phyloP scores from a whole-genome alignment of 2,329 filamentous ascomycete species.

The Coleophoma crateriformis region DNA sequence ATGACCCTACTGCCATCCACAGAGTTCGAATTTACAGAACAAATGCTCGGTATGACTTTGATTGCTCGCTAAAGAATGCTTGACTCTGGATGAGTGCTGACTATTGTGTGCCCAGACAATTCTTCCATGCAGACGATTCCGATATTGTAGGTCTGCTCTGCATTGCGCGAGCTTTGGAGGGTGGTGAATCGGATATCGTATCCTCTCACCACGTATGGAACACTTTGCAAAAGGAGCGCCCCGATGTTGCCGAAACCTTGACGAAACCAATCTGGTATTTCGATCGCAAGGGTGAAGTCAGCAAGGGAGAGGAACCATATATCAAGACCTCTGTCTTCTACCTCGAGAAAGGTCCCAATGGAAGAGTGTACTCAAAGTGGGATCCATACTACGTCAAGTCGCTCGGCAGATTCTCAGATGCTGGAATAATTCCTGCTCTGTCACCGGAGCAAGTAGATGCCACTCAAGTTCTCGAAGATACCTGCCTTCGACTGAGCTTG shows the following conservation, averaged over 20 bases:
- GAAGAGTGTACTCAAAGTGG: constrained; percentile 76
- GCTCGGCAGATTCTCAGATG: constrained; percentile 66
- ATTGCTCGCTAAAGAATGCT: background rate
- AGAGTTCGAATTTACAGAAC: constrained; percentile 88
- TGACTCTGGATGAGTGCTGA: background rate
- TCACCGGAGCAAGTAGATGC: constrained; percentile 65
- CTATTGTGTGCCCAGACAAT: constrained; percentile 46
- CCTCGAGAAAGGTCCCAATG: constrained; percentile 61
- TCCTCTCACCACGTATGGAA: constrained; percentile 81
- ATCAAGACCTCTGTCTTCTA: constrained; percentile 71
- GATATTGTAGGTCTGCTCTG: constrained; percentile 83
- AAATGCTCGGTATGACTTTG: constrained; percentile 52
- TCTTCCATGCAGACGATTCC: constrained; percentile 78
- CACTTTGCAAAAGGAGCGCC: constrained; percentile 65
- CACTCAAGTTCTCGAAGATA: constrained; percentile 65
- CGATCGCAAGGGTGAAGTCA: constrained; percentile 82
- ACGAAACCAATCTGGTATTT: constrained; percentile 85
- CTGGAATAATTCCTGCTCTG: constrained; percentile 67
- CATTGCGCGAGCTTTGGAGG: constrained; percentile 70
- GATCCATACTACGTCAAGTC: constrained; percentile 85
- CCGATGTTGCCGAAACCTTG: constrained; percentile 71
- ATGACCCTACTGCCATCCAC: constrained; percentile 76
- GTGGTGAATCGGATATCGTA: constrained; percentile 79
- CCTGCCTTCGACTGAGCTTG: constrained; percentile 65
- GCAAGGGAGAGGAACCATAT: constrained; percentile 67